These are phyloP conservation scores for Chlamydomonas sp. DNA, from an alignment of 139 green algal genomes.

Conservation along the genomic window DNA sequence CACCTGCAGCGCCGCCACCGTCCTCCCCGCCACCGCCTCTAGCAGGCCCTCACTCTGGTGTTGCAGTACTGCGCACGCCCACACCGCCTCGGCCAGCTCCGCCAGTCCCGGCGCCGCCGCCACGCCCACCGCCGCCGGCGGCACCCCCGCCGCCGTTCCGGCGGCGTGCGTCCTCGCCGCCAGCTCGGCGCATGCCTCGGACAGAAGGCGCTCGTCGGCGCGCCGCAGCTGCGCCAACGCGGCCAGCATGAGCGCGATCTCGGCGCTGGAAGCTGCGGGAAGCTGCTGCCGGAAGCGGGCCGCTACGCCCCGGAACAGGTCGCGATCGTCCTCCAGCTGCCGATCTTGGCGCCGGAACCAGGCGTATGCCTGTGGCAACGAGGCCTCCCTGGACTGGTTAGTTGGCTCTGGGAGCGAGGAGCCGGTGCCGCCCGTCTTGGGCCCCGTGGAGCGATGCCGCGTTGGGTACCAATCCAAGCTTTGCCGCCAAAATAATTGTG, in stretches of 20 bases:
- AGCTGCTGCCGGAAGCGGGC: conserved; percentile 2
- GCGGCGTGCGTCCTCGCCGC: no score
- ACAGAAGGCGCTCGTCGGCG: neutral
- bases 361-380: neutral
- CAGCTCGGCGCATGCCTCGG: neutral
- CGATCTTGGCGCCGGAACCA: conserved; percentile 11
- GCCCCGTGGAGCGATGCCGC: no score
- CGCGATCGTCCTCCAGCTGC: conserved; percentile 28
- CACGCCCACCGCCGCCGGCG: no score
- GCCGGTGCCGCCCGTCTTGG: no score
- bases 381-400: no score
- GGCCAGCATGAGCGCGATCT: conserved; percentile 8
- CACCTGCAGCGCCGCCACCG: neutral
- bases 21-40: neutral
- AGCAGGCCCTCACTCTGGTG: neutral
- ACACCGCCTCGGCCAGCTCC: conserved; percentile 15
- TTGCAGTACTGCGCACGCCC: conserved; percentile 16
- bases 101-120: neutral
- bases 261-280: neutral
- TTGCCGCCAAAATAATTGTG: no score
- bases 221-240: conserved; percentile 17
- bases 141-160: no score
- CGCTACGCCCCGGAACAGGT: conserved; percentile 14
- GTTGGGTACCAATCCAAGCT: no score
- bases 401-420: no score